Evolutionary conservation across 768 basidiomycete genomes (phyloP).

Genomic region (Rhizopogon vinicolor): DNA sequence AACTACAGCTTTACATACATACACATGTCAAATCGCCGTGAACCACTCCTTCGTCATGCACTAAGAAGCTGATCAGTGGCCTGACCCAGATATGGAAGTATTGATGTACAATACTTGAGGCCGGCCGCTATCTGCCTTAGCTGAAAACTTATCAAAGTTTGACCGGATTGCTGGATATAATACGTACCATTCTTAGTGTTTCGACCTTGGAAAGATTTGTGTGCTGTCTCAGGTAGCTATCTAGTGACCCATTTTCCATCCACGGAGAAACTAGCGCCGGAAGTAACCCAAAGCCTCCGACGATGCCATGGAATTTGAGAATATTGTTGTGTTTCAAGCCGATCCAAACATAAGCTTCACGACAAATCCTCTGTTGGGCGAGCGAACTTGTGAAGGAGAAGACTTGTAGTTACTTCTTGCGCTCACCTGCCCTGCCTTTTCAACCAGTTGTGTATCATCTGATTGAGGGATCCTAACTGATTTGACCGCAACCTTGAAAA

Average conservation of each 20-base stretch:
- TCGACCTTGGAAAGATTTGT: too few relatives aligned
- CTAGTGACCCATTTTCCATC: conserved; percentile 4
- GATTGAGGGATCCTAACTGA: neutral
- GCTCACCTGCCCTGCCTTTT: neutral
- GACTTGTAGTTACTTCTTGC: neutral
- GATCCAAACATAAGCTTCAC: conserved; percentile 4
- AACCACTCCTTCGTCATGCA: conserved; percentile 1
- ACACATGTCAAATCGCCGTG: conserved; percentile 3
- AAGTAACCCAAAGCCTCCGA: conserved; percentile 15
- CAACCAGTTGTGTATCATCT: neutral
- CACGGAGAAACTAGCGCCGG: conserved; percentile 20
- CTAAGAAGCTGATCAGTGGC: neutral
- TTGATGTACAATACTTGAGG: too few relatives aligned
- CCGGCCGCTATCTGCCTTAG: too few relatives aligned
- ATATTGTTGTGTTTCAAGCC: conserved; percentile 10
- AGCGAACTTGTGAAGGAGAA: neutral
- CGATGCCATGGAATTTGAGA: conserved; percentile 13
- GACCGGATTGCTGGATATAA: too few relatives aligned
- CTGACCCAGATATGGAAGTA: too few relatives aligned
- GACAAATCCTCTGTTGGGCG: neutral
- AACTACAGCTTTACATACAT: conserved; percentile 1
- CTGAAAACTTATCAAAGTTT: too few relatives aligned
- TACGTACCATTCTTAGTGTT: too few relatives aligned
- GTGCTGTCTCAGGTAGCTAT: too few relatives aligned
- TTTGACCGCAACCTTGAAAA: conserved; percentile 5